A percentile compares a stretch with the other conserved stretches of the same genome.
phyloP scores from a whole-genome alignment of 2,329 filamentous ascomycete species.

The Ceratocystis ficicola region DNA sequence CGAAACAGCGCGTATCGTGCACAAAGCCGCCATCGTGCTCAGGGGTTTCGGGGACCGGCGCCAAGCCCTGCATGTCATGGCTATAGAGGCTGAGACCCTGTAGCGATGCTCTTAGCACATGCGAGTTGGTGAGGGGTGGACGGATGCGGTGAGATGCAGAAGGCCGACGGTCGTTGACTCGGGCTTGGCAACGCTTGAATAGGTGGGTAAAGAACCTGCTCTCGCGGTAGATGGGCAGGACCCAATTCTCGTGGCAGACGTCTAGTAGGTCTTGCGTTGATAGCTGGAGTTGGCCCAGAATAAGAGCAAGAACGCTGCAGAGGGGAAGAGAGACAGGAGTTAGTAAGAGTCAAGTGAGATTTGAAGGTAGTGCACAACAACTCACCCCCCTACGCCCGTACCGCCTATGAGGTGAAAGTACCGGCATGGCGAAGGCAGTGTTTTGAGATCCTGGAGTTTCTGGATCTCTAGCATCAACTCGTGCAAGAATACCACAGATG shows the following conservation, averaged over 20 bases:
- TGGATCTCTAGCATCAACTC: constrained; percentile 5
- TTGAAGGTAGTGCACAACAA: neutral
- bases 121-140: neutral
- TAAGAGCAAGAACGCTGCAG: neutral
- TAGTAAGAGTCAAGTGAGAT: neutral
- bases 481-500: neutral
- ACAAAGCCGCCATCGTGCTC: constrained; percentile 6
- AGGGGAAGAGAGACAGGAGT: neutral
- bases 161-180: constrained; percentile 2
- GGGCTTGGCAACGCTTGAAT: neutral
- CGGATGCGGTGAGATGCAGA: constrained; percentile 1
- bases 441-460: neutral
- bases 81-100: neutral
- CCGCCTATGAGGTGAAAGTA: constrained; percentile 4
- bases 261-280: constrained; percentile 1
- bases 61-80: constrained; percentile 3
- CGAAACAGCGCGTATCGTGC: neutral
- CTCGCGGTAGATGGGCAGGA: constrained; percentile 4
- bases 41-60: neutral
- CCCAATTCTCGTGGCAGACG: neutral
- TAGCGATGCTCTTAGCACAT: neutral
- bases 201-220: constrained; percentile 4
- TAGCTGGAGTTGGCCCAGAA: neutral
- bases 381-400: constrained; percentile 4
- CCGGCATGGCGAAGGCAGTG: neutral